Conservation (phyloP, 257 asterid genomes). For the Solanum corneliomulleri region DNA sequence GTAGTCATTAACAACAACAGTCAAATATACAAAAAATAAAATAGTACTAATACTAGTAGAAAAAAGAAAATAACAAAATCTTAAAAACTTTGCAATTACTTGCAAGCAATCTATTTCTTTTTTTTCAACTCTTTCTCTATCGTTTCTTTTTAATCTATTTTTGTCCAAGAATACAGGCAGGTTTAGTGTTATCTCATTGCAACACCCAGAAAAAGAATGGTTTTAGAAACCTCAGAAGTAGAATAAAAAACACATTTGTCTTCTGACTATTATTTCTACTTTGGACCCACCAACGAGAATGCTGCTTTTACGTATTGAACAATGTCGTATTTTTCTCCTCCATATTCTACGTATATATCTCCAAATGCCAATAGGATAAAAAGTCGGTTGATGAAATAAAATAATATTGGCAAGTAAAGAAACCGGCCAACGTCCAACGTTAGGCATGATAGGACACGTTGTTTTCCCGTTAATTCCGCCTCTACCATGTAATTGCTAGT, state of each 20-base stretch:
- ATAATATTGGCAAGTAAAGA: neutral
- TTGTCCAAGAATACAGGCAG: neutral
- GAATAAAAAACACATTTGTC: neutral
- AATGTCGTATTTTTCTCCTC: neutral
- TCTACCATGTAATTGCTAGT: neutral
- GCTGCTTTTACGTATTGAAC: constrained; percentile 16
- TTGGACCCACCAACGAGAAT: neutral
- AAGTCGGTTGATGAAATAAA: constrained; percentile 15
- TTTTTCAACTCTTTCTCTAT: neutral
- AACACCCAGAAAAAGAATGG: neutral
- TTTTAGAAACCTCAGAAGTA: neutral
- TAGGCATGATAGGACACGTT: constrained; percentile 15
- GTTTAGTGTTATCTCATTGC: constrained; percentile 1
- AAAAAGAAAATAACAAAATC: neutral
- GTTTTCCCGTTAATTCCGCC: constrained; percentile 13
- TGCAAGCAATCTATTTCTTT: neutral
- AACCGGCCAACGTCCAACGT: constrained; percentile 19
- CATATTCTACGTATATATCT: neutral
- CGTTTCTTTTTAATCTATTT: neutral
- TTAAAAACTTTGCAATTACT: constrained; percentile 1
- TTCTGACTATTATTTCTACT: neutral
- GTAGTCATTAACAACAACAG: neutral
- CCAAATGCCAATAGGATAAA: neutral
- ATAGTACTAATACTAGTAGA: neutral
- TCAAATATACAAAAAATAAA: neutral